Evolutionary conservation across 2,329 filamentous ascomycete genomes (phyloP).

Genomic region (Metarhizium humberi): DNA sequence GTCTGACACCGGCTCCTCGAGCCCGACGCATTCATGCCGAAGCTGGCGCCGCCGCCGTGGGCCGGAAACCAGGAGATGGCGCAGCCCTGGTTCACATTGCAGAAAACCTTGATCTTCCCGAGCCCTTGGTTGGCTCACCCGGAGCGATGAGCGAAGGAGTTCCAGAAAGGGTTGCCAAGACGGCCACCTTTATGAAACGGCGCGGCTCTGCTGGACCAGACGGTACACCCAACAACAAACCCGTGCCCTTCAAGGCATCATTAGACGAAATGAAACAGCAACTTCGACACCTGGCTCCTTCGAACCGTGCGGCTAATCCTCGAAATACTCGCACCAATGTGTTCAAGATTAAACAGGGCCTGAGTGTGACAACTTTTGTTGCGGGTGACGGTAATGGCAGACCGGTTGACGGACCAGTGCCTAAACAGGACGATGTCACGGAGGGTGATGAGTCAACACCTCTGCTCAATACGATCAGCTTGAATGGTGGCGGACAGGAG

Average conservation of each 20-base stretch:
- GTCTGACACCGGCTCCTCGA: constrained; percentile 76
- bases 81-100: constrained; percentile 28
- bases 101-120: constrained; percentile 28
- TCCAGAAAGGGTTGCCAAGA: constrained; percentile 38
- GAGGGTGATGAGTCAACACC: constrained; percentile 9
- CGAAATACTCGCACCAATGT: constrained; percentile 50
- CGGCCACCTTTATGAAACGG: constrained; percentile 50
- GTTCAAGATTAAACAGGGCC: constrained; percentile 55
- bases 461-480: constrained; percentile 3
- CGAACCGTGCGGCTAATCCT: constrained; percentile 56
- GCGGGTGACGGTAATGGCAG: constrained; percentile 4
- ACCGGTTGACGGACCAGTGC: constrained; percentile 3
- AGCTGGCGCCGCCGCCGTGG: constrained; percentile 21
- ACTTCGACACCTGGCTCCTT: constrained; percentile 52
- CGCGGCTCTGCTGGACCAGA: constrained; percentile 46
- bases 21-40: constrained; percentile 43
- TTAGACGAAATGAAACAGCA: constrained; percentile 54
- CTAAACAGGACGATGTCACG: not conserved
- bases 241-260: constrained; percentile 49
- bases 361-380: constrained; percentile 10
- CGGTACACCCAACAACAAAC: constrained; percentile 33
- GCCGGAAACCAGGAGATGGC: constrained; percentile 20
- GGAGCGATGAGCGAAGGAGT: constrained; percentile 27
- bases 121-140: constrained; percentile 24
- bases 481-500: constrained; percentile 6